Conservation (phyloP, 352 stramenopile species). For the Pythium guiyangense region DNA sequence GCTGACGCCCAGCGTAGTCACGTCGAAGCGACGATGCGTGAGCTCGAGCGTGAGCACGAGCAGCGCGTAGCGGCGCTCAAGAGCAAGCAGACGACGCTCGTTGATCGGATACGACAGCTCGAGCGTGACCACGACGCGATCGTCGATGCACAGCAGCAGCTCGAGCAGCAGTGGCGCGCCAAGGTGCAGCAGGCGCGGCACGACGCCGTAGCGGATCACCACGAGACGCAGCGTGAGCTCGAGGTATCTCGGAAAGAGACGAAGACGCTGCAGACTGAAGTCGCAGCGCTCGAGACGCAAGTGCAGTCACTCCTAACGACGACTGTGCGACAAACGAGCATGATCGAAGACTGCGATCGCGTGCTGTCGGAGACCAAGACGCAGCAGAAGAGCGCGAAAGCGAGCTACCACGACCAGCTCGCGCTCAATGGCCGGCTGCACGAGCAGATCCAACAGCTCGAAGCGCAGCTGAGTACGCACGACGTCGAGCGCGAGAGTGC, state of each 20-base stretch:
- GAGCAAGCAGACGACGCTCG: conserved; percentile 18
- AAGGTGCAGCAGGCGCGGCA: conserved; percentile 18
- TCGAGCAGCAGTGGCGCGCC: conserved; percentile 32
- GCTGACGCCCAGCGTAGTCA: conserved; percentile 35
- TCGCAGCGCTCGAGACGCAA: conserved; percentile 32
- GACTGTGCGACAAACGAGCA: conserved; percentile 55
- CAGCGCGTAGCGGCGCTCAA: conserved; percentile 19
- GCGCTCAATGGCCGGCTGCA: conserved; percentile 26
- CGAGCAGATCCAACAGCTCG: conserved; percentile 28
- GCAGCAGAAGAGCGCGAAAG: conserved; percentile 26
- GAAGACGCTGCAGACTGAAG: conserved; percentile 20
- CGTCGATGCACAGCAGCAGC: conserved; percentile 15
- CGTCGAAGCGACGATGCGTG: conserved; percentile 25
- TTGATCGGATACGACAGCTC: conserved; percentile 32
- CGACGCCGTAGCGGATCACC: conserved; percentile 18
- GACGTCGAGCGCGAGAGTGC: conserved; percentile 18
- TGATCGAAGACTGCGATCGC: conserved; percentile 74
- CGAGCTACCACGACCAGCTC: conserved; percentile 43
- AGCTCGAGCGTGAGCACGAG: conserved; percentile 26
- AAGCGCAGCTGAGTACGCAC: conserved; percentile 24
- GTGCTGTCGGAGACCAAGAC: conserved; percentile 37
- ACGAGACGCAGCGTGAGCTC: conserved; percentile 23
- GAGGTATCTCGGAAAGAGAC: conserved; percentile 22
- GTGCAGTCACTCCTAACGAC: conserved; percentile 52
- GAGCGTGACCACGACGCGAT: conserved; percentile 24